Evolutionary conservation across 176 grass and related monocot species (phyloP), one percentile per base, ranked within the genome.

Genomic region (Aegilops longissima): DNA sequence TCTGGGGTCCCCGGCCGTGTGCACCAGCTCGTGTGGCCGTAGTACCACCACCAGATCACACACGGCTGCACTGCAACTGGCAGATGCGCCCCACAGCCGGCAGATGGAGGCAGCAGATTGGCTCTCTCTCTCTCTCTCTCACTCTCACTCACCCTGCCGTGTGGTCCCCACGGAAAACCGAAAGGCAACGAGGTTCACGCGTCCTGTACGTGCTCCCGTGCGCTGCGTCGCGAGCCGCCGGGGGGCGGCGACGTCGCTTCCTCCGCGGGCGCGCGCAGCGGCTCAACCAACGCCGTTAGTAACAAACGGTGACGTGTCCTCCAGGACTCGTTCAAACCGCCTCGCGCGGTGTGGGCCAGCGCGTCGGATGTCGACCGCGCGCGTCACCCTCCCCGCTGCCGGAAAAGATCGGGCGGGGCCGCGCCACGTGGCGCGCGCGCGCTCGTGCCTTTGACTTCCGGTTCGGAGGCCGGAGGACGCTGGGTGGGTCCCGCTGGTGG

Each of bases 121-220:
- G 42, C 29, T 21, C 52, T 12, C 12, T 2, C 4, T 16, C 31
- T 33, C 31, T 33, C 31, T 33, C 31, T 33, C 31, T 33, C 31
- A 33, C 31, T 33, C 31, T 33, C 31, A 33, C 14, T 51, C 4
- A 12, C 4, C 23, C 74, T 70, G 66, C 33, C 1, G 3, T 9
- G 49, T 2, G 81, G 67, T 49, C 31, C 66, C 81, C 83, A 2
- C 40, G 0, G 0, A 0, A 3, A 16, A 3, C 47, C 20, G 17
- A 70, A 82, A 38, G 84, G 30, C 89, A 84, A 80, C 89, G 85
- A 87, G 89, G 45, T 63, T 70, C 89, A 87, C 85, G 85, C 89
- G 89, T 78, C 73, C n/a, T 33, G 31, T 33, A 33, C 17, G 89
- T 73, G 66, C 16, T 11, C 66, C 8, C 17, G 34, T 42, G 40